Evolutionary conservation across 306 rosid species (phyloP).

Genomic region (Vigna hirtella): DNA sequence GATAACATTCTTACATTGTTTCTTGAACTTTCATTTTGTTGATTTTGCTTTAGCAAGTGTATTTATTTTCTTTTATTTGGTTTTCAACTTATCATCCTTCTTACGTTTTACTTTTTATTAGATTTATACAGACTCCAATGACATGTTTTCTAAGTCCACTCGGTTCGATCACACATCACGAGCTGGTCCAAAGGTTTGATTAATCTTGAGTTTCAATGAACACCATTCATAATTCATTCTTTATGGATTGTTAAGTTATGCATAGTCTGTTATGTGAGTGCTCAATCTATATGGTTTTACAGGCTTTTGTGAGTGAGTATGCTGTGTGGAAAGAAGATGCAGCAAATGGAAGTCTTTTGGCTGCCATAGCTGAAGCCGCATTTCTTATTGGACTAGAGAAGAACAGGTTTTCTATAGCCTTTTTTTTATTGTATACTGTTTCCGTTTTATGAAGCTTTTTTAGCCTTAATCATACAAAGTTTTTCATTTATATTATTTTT

Average conservation of each 20-base stretch:
- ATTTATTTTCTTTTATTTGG: neutral
- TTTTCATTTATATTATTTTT: neutral
- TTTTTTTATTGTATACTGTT: neutral
- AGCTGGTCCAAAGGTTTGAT: slow-evolving; percentile 19
- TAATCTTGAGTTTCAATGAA: neutral
- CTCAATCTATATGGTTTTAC: neutral
- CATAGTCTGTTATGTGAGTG: neutral
- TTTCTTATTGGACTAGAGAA: slow-evolving; percentile 17
- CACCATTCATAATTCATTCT: neutral
- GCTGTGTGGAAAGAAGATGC: slow-evolving; percentile 17
- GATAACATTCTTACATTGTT: neutral
- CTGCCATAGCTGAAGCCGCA: slow-evolving; percentile 9
- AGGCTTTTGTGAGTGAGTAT: slow-evolving; percentile 34
- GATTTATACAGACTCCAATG: slow-evolving; percentile 68
- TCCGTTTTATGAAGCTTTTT: neutral
- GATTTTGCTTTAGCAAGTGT: neutral
- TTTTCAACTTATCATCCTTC: neutral
- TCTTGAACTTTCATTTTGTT: neutral
- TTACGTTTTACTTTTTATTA: slow-evolving; percentile 36
- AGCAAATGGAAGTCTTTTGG: slow-evolving; percentile 15
- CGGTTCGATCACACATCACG: neutral
- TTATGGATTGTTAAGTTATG: neutral
- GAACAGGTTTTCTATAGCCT: neutral
- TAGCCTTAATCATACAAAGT: neutral
- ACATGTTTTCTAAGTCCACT: slow-evolving; percentile 57